Base-by-base conservation (phyloP, 805 yeast genomes). In the Teunomyces panamensis region DNA sequence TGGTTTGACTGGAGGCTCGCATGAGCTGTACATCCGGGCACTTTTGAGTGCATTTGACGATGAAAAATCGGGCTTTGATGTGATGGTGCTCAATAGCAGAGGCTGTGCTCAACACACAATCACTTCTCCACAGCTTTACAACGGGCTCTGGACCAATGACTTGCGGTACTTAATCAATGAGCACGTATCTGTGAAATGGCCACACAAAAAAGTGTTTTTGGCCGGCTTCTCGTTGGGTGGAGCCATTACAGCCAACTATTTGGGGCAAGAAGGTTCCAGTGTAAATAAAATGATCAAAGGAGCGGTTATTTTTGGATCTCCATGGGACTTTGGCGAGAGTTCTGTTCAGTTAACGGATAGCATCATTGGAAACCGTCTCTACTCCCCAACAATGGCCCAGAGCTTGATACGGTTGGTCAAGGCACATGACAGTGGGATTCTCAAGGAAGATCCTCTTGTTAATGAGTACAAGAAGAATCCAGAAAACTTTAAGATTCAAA, bases 1-100 rank as follows among this genome's bases (percentile, higher is more conserved):
- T 58, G 95, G 94, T 1, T 70, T 87, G 33, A 85, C 87, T 26
- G 92, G 94, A 49, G 95, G 95, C 1, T 82, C 89, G 11, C 87
- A 83, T 56, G 94, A 87, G 61, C 81, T 87, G 16, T 83, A 83
- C 48, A 78, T 86, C 42, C 74, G 89, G 52, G 77, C 85, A 7
- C 67, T 82, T 33, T 65, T 80, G 32, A 67, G 69, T 41, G 63
- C 67, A 16, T 64, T 84, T 42, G 72, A 77, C 29, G 56, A 62
- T 1, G 64, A 65, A 4, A 20, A 24, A 4, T 67, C 68, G 46
- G 57, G 69, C 52, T 74, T 82, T 60, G 81, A 84, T 64, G 84
- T 73, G 16, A 59, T 83, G 42, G 85, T 83, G 14, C 58, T 87
- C 43, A 85, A 85, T 60, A 75, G 87, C 13, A 73, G 95, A 58